These are phyloP conservation scores for Alternaria conjuncta DNA, from an alignment of 2,329 filamentous ascomycete species.

Conservation along the genomic window DNA sequence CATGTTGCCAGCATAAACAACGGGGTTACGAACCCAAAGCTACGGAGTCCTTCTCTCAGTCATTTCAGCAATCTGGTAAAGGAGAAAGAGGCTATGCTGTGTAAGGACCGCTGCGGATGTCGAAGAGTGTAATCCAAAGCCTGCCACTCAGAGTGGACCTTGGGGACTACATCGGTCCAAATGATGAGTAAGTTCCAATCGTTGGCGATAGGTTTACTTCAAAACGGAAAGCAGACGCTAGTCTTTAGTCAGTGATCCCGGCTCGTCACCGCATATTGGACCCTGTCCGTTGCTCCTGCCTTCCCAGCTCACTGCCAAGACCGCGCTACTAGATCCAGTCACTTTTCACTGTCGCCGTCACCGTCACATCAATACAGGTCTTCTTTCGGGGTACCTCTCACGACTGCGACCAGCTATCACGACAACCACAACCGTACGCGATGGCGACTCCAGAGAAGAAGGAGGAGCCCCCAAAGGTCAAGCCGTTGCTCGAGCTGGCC, in stretches of 20 bases:
- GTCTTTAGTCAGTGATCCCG: not conserved
- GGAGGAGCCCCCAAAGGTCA: not conserved
- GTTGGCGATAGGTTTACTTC: not conserved
- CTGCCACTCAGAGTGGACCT: not conserved
- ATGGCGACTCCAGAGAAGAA: not conserved
- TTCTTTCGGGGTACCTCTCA: too few relatives aligned
- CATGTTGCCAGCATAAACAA: not conserved
- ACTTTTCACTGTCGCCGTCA: not conserved
- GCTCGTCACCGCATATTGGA: not conserved
- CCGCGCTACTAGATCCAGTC: not conserved
- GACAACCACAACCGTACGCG: not conserved
- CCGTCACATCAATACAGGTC: not conserved
- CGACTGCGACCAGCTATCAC: not conserved
- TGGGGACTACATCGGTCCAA: not conserved
- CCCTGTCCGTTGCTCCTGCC: not conserved
- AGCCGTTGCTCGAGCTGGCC: not conserved
- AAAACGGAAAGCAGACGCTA: not conserved
- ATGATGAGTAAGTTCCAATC: not conserved
- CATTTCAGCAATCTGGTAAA: too few relatives aligned
- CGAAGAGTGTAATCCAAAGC: not conserved
- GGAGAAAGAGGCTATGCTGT: not conserved
- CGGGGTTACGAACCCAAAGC: not conserved
- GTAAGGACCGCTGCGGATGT: not conserved
- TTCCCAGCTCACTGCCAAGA: not conserved
- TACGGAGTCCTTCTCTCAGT: too few relatives aligned